Conservation (phyloP, 345 rosid genomes). For the Clarkia xantiana region DNA sequence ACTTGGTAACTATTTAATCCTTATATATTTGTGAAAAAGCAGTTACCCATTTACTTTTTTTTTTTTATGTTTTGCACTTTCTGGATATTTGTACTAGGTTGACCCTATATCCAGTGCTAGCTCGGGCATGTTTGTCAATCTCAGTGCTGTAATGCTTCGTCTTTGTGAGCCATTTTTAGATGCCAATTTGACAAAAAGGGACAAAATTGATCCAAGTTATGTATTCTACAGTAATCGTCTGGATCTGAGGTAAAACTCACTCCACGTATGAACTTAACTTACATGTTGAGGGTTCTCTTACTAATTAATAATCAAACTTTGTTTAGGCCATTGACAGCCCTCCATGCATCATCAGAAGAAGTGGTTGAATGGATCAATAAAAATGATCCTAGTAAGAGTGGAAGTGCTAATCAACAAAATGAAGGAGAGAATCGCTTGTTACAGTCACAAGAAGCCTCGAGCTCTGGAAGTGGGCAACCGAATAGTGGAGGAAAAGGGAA, state of each 20-base stretch:
- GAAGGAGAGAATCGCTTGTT: constrained; percentile 40
- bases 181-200: constrained; percentile 56
- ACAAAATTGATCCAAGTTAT: constrained; percentile 79
- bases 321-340: constrained; percentile 69
- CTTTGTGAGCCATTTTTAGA: constrained; percentile 91
- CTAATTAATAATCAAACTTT: constrained; percentile 9
- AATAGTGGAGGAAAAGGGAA: constrained; percentile 23
- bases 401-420: constrained; percentile 16
- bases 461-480: constrained; percentile 40
- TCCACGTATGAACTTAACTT: constrained; percentile 3
- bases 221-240: constrained; percentile 56
- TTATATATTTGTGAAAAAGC: no score
- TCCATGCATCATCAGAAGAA: constrained; percentile 90
- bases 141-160: constrained; percentile 89
- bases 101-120: constrained; percentile 90
- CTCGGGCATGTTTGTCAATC: constrained; percentile 96
- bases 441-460: constrained; percentile 64
- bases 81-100: constrained; percentile 32
- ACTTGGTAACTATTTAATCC: background rate
- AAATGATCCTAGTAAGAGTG: constrained; percentile 21
- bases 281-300: constrained; percentile 7
- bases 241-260: constrained; percentile 56
- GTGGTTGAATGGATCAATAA: constrained; percentile 63
- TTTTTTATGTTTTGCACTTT: background rate
- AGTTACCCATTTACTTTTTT: no score